Conservation (phyloP, 1,139 yeast species). For the Blastobotrys malaysiensis region DNA sequence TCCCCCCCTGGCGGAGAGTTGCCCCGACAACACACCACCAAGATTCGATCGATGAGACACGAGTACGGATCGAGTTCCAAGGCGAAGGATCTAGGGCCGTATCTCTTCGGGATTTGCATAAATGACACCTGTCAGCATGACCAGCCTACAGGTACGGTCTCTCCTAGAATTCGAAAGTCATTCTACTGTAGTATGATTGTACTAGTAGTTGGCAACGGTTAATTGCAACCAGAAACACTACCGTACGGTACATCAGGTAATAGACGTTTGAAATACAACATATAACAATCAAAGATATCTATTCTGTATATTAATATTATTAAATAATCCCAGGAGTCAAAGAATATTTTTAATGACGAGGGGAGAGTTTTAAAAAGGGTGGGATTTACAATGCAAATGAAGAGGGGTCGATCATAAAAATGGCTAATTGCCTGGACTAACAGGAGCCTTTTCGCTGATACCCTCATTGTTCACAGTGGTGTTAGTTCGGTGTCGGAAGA, state of each 20-base stretch:
- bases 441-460: not conserved
- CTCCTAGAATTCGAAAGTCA: no score
- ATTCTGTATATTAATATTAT: not conserved
- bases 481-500: constrained; percentile 1
- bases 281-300: no score
- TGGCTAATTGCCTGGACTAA: not conserved
- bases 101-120: not conserved
- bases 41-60: not conserved
- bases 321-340: not conserved
- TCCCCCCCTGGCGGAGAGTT: not conserved
- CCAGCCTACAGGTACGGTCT: not conserved
- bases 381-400: not conserved
- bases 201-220: no score
- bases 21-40: not conserved
- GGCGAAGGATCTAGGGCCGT: not conserved
- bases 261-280: no score
- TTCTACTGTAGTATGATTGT: not conserved
- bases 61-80: not conserved
- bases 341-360: not conserved
- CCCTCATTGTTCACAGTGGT: not conserved
- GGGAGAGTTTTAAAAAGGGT: not conserved
- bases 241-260: no score
- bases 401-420: not conserved
- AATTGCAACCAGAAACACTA: no score
- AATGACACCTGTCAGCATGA: not conserved